Percentiles rank a stretch among this genome's conserved stretches.
These are phyloP conservation scores for Diphasiastrum complanatum DNA, from an alignment of 83 land plant species.

Conservation along the genomic window DNA sequence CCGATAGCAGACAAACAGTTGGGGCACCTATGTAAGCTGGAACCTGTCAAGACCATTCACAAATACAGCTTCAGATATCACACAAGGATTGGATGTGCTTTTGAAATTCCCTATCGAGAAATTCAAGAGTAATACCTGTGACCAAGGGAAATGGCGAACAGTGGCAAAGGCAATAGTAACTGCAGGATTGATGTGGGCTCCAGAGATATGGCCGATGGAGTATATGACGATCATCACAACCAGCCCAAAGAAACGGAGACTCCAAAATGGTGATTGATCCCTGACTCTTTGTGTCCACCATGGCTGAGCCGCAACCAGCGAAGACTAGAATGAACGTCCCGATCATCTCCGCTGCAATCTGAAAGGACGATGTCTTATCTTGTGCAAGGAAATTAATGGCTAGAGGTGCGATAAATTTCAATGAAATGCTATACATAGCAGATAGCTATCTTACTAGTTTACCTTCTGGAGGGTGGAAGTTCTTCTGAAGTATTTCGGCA, in stretches of 20 bases:
- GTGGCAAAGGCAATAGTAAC: slow-evolving; percentile 40
- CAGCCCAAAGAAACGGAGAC: slow-evolving; percentile 18
- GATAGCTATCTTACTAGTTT: too few species aligned
- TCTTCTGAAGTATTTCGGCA: too few species aligned
- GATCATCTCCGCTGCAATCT: slow-evolving; percentile 35
- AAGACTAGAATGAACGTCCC: slow-evolving; percentile 37
- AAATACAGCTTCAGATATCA: background rate
- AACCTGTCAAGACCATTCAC: slow-evolving; percentile 37
- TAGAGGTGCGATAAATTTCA: too few species aligned
- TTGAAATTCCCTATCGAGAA: background rate
- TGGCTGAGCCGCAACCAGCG: slow-evolving; percentile 32
- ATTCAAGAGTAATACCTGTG: slow-evolving; percentile 14
- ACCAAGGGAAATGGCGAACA: slow-evolving; percentile 37
- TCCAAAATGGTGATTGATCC: slow-evolving; percentile 25
- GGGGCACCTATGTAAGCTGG: slow-evolving; percentile 70
- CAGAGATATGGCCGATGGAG: slow-evolving; percentile 36
- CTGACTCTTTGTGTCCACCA: slow-evolving; percentile 24
- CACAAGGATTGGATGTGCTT: background rate
- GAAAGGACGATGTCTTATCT: background rate
- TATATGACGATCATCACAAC: slow-evolving; percentile 36
- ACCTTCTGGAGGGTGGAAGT: too few species aligned
- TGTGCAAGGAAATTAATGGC: too few species aligned
- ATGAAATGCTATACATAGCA: too few species aligned
- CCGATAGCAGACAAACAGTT: slow-evolving; percentile 35
- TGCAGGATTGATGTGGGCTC: slow-evolving; percentile 42